A percentile compares a stretch with the other conserved stretches of the same genome.
phyloP scores from a whole-genome alignment of 2,329 filamentous ascomycete genomes.

The Diplodia intermedia region DNA sequence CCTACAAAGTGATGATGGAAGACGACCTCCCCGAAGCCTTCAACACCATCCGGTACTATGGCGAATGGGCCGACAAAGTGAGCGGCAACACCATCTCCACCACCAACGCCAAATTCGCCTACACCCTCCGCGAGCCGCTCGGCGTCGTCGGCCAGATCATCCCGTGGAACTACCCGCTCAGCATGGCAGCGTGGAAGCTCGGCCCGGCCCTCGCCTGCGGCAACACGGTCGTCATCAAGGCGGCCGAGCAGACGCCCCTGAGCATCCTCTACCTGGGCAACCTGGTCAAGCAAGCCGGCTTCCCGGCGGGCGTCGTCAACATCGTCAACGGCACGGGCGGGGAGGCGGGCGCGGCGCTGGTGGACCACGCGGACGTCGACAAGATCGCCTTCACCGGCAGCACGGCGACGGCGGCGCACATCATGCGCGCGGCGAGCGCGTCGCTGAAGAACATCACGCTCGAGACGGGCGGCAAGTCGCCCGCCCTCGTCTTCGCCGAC shows the following conservation, averaged over 20 bases:
- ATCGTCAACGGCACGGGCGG: conserved; percentile 63
- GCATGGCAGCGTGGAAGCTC: conserved; percentile 60
- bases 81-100: conserved; percentile 77
- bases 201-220: conserved; percentile 64
- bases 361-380: conserved; percentile 63
- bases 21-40: conserved; percentile 70
- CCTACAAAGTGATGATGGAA: conserved; percentile 68
- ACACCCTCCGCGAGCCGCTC: conserved; percentile 74
- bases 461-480: conserved; percentile 68
- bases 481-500: conserved; percentile 64
- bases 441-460: conserved; percentile 66
- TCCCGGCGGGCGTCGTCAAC: conserved; percentile 68
- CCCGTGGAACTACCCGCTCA: conserved; percentile 59
- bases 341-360: conserved; percentile 64
- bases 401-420: conserved; percentile 64
- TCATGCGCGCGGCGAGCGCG: conserved; percentile 61
- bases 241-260: conserved; percentile 64
- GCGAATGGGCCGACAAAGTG: conserved; percentile 80
- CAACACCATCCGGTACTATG: conserved; percentile 72
- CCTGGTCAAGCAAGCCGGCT: conserved; percentile 53
- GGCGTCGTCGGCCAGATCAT: conserved; percentile 53
- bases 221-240: conserved; percentile 63
- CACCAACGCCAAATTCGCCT: conserved; percentile 72
- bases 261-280: conserved; percentile 57
- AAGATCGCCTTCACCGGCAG: conserved; percentile 71